These are phyloP conservation scores for Sarcocystis neurona DNA, from an alignment of 169 alveolate genomes.

Conservation along the genomic window DNA sequence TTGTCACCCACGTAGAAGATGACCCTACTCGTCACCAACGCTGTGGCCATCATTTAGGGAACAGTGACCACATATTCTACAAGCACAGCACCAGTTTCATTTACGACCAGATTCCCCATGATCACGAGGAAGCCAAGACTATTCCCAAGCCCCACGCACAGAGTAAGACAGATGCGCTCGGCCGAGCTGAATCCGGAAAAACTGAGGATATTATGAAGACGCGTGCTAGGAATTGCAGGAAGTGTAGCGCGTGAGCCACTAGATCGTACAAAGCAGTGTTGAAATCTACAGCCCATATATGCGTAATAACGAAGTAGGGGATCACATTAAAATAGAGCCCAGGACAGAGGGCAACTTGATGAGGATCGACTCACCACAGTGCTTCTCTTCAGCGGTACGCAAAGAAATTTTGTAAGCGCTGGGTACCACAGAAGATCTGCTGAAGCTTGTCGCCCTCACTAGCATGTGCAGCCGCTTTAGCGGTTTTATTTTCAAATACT, in stretches of 20 bases:
- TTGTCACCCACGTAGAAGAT: conserved; percentile 14
- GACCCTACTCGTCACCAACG: conserved; percentile 38
- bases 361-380: no score
- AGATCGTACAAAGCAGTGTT: conserved; percentile 29
- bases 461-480: no score
- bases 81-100: background rate
- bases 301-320: conserved; percentile 40
- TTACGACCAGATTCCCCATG: conserved; percentile 22
- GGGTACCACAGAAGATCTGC: no score
- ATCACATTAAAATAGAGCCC: conserved; percentile 4
- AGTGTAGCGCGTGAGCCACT: conserved; percentile 6
- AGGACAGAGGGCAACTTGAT: background rate
- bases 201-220: conserved; percentile 42
- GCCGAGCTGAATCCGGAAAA: conserved; percentile 12
- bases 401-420: no score
- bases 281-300: conserved; percentile 37
- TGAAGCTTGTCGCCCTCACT: no score
- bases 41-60: background rate
- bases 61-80: conserved; percentile 2
- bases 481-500: no score
- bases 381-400: no score
- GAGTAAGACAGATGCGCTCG: background rate
- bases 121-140: conserved; percentile 6
- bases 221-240: conserved; percentile 15
- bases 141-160: conserved; percentile 36